Evolutionary conservation across 192 early-diverging fungal genomes (phyloP), one percentile per base, ranked within the genome.

Genomic region (Coemansia sp.): DNA sequence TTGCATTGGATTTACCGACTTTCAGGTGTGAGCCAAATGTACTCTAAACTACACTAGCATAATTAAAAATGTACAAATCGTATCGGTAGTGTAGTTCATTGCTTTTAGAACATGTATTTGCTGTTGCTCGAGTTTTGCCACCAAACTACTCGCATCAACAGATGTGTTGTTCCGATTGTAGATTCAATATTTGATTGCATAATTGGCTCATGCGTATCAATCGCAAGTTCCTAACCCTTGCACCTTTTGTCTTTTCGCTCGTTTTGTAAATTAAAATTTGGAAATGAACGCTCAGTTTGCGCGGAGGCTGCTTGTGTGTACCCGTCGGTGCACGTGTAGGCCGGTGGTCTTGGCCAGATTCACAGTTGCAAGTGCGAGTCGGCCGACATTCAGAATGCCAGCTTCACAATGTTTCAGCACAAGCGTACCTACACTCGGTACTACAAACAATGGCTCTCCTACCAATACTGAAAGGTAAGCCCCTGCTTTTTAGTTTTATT

Each of bases 1-100:
- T 35, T 60, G 59, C 35, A 67, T 76, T 51, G 74, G 69, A 11
- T 76, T 76, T 19, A 67, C 74, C 5, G 23, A 55, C 5, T 57
- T 35, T 57, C 6, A 38, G 7, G 1, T 32, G 19, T 55, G 8
- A 53, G 8, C 32, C 32, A 35, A 35, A 35, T 35, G 32, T 35
- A 35, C 6, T 7, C 8, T 35, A 35, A 35, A 35, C 32, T 35
- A 35, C 32, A 35, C 32, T 35, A 35, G 32, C 32, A 35, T 35
- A 35, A 35, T 1, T 1, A 35, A 35, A 32, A 6, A 35, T 35
- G 32, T 35, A 35, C 6, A 35, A 35, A 35, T 2, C 6, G 32
- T 35, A 8, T 35, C 32, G 32, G 32, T 8, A 35, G 32, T 35
- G 32, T 35, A 35, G 8, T 35, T 35, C 9, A 35, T 35, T 35